Percentiles rank a stretch among this genome's conserved stretches.
Conservation (phyloP, 2,329 filamentous ascomycete genomes). For the Botrytis cinerea region DNA sequence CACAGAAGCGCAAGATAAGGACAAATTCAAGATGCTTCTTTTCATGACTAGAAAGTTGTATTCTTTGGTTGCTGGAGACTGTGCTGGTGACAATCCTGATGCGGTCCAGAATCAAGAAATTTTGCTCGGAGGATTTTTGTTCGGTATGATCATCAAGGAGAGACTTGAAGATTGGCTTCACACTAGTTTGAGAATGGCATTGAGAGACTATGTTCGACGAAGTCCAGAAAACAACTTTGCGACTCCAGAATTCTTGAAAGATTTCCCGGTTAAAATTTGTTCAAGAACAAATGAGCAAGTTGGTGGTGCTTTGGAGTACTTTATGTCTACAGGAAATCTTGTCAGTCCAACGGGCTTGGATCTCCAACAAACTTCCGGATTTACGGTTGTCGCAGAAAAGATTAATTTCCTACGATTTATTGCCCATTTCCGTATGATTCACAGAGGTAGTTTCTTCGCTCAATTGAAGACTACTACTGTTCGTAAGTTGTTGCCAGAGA, state of each 20-base stretch:
- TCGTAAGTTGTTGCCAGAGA: constrained; percentile 90
- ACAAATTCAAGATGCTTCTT: constrained; percentile 91
- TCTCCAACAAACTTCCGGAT: constrained; percentile 90
- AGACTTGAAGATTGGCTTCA: constrained; percentile 84
- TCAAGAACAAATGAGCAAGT: constrained; percentile 84
- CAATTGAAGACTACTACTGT: constrained; percentile 97
- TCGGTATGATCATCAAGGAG: constrained; percentile 95
- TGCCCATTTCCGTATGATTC: constrained; percentile 98
- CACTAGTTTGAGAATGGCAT: constrained; percentile 51
- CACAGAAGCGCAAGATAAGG: constrained; percentile 77
- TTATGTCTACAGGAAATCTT: constrained; percentile 92
- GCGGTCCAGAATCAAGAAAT: constrained; percentile 96
- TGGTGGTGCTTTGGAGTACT: constrained; percentile 87
- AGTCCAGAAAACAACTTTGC: constrained; percentile 70
- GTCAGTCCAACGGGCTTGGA: constrained; percentile 90
- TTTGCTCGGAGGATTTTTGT: constrained; percentile 87
- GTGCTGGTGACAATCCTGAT: constrained; percentile 92
- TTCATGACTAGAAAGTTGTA: constrained; percentile 98
- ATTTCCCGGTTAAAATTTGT: constrained; percentile 79
- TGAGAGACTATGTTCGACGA: constrained; percentile 60
- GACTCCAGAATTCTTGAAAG: constrained; percentile 73
- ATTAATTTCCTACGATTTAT: constrained; percentile 99
- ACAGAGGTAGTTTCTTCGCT: constrained; percentile 98
- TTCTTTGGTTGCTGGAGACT: constrained; percentile 87
- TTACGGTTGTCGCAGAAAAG: constrained; percentile 96